These are phyloP conservation scores for Ilyonectria destructans DNA, from an alignment of 2,329 filamentous ascomycete species.

Conservation along the genomic window DNA sequence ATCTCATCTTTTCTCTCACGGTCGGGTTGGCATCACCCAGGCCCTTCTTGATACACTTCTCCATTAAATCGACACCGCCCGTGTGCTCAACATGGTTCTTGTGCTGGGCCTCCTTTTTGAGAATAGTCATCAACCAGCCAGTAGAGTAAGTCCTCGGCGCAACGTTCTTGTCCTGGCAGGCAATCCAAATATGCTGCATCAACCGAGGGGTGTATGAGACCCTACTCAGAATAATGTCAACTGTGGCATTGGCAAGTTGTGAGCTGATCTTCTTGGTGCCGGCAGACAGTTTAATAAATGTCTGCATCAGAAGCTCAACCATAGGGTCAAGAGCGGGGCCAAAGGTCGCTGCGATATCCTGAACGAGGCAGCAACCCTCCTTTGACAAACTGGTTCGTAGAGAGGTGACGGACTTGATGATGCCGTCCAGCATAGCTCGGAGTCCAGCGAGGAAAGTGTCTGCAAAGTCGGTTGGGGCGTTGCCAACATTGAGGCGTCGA, in stretches of 20 bases:
- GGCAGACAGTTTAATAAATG: constrained; percentile 89
- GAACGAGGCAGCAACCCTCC: constrained; percentile 86
- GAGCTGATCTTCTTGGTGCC: constrained; percentile 94
- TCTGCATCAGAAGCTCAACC: constrained; percentile 92
- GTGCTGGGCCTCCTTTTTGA: constrained; percentile 84
- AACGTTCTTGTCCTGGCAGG: constrained; percentile 94
- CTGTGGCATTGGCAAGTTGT: constrained; percentile 84
- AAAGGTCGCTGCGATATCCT: constrained; percentile 85
- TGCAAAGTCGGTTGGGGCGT: constrained; percentile 84
- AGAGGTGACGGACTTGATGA: constrained; percentile 88
- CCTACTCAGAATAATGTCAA: constrained; percentile 85
- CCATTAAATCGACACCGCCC: constrained; percentile 86
- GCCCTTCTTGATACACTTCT: constrained; percentile 91
- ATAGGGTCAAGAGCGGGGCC: constrained; percentile 88
- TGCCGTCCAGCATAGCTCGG: constrained; percentile 85
- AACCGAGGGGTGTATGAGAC: constrained; percentile 86
- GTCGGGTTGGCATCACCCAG: constrained; percentile 91
- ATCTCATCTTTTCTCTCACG: constrained; percentile 88
- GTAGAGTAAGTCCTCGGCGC: constrained; percentile 85
- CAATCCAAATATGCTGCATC: constrained; percentile 87
- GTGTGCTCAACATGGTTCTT: constrained; percentile 88
- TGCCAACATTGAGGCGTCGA: constrained; percentile 85
- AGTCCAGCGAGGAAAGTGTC: constrained; percentile 80
- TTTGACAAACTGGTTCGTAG: constrained; percentile 92
- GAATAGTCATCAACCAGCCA: constrained; percentile 87